Evolutionary conservation across 495 filamentous ascomycete genomes (phyloP).

Genomic region (Talaromyces trachyspermus): DNA sequence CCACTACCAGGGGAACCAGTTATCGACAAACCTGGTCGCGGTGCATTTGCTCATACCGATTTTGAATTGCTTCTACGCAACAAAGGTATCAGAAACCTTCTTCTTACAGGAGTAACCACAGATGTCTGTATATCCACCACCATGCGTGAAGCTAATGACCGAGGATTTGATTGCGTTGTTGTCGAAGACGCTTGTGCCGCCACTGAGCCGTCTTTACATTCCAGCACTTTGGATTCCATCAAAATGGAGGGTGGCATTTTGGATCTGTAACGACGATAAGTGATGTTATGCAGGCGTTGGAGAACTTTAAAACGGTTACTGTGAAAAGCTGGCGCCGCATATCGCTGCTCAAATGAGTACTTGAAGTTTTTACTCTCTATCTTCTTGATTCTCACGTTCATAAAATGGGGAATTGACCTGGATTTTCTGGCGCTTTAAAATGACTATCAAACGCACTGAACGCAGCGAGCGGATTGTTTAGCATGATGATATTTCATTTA

Average conservation of each 20-base stretch:
- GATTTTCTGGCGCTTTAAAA: too few species aligned
- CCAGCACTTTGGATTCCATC: conserved; percentile 43
- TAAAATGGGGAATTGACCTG: too few species aligned
- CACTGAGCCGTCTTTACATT: conserved; percentile 39
- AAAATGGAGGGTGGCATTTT: conserved; percentile 54
- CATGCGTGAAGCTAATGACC: conserved; percentile 64
- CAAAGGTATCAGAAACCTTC: conserved; percentile 57
- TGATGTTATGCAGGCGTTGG: conserved; percentile 43
- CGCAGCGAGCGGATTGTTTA: too few species aligned
- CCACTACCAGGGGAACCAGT: conserved; percentile 51
- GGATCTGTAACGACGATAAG: conserved; percentile 40
- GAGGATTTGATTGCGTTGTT: conserved; percentile 63
- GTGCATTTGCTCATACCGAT: conserved; percentile 62
- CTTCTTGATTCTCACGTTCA: too few species aligned
- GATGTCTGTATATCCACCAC: conserved; percentile 66
- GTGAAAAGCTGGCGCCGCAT: conserved; percentile 41
- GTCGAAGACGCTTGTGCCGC: conserved; percentile 48
- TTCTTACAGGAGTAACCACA: conserved; percentile 61
- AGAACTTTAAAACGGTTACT: conserved; percentile 35
- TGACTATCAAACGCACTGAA: too few species aligned
- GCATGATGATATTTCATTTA: too few species aligned
- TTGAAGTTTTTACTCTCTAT: conserved; percentile 2
- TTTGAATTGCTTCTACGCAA: conserved; percentile 54
- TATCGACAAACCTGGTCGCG: conserved; percentile 60
- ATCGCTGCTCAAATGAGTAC: conserved; percentile 14